A percentile compares a stretch with the other conserved stretches of the same genome.
These are phyloP conservation scores for Coffea eugenioides DNA, from an alignment of 257 asterid genomes.

Conservation along the genomic window DNA sequence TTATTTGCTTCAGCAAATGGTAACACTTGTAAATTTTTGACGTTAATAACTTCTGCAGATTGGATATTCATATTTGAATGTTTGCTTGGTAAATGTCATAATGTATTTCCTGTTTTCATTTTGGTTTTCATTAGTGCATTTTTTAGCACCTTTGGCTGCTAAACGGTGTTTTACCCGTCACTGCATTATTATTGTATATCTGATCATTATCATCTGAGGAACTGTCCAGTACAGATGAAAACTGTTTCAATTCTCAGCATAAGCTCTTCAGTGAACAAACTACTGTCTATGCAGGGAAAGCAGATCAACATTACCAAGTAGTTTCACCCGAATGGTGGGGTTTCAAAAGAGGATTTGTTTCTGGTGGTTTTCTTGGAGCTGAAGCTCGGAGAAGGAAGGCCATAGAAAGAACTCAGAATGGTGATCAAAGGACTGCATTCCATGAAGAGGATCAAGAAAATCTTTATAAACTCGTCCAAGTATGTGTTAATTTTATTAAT, in stretches of 20 bases:
- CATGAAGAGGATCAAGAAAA: slow-evolving; percentile 92
- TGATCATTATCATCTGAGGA: background rate
- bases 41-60: no score
- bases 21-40: no score
- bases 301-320: slow-evolving; percentile 29
- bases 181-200: background rate
- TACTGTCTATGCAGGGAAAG: slow-evolving; percentile 29
- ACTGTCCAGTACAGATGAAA: background rate
- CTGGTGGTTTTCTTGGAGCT: slow-evolving; percentile 91
- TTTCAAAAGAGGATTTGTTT: slow-evolving; percentile 65
- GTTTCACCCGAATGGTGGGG: slow-evolving; percentile 93
- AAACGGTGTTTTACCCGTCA: background rate
- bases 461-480: slow-evolving; percentile 91
- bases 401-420: slow-evolving; percentile 23
- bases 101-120: no score
- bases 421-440: slow-evolving; percentile 51
- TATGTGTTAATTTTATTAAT: slow-evolving; percentile 18
- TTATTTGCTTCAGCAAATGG: no score
- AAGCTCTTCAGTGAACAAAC: background rate
- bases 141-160: background rate
- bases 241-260: background rate
- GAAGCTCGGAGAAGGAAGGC: slow-evolving; percentile 61
- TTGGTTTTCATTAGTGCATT: background rate
- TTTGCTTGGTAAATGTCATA: no score
- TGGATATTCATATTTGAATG: no score